Percentiles rank a stretch among this genome's conserved stretches.
Evolutionary conservation across 352 stramenopile species (phyloP).

Genomic region (Globisporangium echinulatum): DNA sequence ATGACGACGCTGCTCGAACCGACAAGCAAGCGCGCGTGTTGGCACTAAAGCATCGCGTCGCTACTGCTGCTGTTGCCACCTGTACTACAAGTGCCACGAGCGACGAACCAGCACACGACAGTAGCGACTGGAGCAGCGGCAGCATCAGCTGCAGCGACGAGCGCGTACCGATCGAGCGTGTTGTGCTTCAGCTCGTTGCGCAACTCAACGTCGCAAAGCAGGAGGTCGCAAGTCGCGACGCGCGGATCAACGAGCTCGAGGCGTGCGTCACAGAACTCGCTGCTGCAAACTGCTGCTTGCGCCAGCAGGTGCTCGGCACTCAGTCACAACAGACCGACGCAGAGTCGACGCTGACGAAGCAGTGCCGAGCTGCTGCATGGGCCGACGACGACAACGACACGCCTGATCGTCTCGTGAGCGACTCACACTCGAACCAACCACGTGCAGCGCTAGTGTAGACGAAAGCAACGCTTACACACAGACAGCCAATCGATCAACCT

Average conservation of each 20-base stretch:
- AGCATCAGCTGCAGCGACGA: conserved; percentile 15
- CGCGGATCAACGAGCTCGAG: conserved; percentile 22
- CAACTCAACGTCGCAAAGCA: conserved; percentile 14
- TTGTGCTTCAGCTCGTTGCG: conserved; percentile 25
- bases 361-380: too few species aligned
- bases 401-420: background rate
- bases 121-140: conserved; percentile 6
- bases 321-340: background rate
- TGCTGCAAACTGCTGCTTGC: conserved; percentile 13
- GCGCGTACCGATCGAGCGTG: conserved; percentile 23
- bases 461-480: background rate
- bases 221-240: conserved; percentile 9
- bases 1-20: background rate
- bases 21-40: conserved; percentile 6
- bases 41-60: conserved; percentile 1
- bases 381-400: too few species aligned
- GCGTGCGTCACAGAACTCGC: conserved; percentile 10
- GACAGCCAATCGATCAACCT: too few species aligned
- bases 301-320: background rate
- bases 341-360: background rate
- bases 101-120: background rate
- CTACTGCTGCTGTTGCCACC: background rate
- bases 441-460: background rate
- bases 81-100: background rate
- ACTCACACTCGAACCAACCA: conserved; percentile 4